These are phyloP conservation scores for Naumovozyma dairenensis DNA, from an alignment of 805 yeast species.

Conservation along the genomic window DNA sequence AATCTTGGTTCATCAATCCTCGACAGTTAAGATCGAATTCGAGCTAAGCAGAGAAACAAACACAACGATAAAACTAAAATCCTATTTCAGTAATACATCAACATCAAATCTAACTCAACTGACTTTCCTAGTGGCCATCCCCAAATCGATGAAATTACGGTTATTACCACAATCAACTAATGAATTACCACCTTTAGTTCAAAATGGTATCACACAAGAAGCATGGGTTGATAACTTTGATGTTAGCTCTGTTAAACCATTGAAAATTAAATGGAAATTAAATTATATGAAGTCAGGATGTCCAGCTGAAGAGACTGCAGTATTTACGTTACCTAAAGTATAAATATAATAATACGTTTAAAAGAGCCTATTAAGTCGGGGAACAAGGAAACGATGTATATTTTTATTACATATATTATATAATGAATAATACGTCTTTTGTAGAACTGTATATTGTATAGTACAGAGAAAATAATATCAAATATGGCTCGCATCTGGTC, in stretches of 20 bases:
- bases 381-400: background rate
- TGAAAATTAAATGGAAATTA: slow-evolving; percentile 71
- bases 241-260: slow-evolving; percentile 28
- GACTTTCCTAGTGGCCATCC: slow-evolving; percentile 60
- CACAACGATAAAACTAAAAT: slow-evolving; percentile 34
- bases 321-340: slow-evolving; percentile 31
- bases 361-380: too few relatives aligned
- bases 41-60: slow-evolving; percentile 31
- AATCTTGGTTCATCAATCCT: slow-evolving; percentile 34
- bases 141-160: slow-evolving; percentile 47
- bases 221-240: slow-evolving; percentile 28
- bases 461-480: too few relatives aligned
- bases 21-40: slow-evolving; percentile 41
- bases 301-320: slow-evolving; percentile 48
- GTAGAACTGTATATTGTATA: too few relatives aligned
- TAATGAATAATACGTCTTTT: background rate
- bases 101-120: slow-evolving; percentile 38
- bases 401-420: background rate
- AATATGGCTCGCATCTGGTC: too few relatives aligned
- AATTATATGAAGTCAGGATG: slow-evolving; percentile 43
- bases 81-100: slow-evolving; percentile 43
- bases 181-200: slow-evolving; percentile 37
- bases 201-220: slow-evolving; percentile 45
- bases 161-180: slow-evolving; percentile 56
- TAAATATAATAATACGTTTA: too few relatives aligned